These are phyloP conservation scores for Clonostachys byssicola DNA, from an alignment of 2,329 filamentous ascomycete genomes.

Conservation along the genomic window DNA sequence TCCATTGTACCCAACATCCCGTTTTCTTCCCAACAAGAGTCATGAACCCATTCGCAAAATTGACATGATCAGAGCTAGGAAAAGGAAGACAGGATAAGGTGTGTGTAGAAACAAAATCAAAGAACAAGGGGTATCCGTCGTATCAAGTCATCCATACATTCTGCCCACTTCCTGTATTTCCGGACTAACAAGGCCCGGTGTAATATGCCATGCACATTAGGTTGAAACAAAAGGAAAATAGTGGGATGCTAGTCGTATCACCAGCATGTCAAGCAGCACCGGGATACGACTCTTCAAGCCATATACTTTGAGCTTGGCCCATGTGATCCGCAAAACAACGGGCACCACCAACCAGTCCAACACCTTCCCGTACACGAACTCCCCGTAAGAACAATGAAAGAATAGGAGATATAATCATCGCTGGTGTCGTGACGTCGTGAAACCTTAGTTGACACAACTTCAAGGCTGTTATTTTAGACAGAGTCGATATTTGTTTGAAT, in stretches of 20 bases:
- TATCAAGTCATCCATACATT: conserved; percentile 39
- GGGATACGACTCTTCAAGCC: no score
- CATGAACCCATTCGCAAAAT: neutral
- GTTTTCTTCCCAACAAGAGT: neutral
- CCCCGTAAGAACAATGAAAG: neutral
- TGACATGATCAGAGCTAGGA: neutral
- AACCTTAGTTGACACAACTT: conserved; percentile 2
- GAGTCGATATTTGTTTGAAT: neutral
- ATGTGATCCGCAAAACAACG: no score
- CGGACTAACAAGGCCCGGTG: neutral
- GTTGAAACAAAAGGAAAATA: no score
- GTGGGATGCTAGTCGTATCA: no score
- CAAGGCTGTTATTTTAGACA: neutral
- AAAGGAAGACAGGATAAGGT: neutral
- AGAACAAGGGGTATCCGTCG: conserved; percentile 34
- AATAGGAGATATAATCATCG: conserved; percentile 9
- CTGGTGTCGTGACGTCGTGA: conserved; percentile 30
- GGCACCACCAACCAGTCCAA: neutral
- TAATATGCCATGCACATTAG: no score
- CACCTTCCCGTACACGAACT: neutral
- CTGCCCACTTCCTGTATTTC: conserved; percentile 6
- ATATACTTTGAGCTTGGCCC: no score
- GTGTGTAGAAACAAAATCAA: conserved; percentile 4
- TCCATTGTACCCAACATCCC: neutral
- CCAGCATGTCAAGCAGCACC: no score